Evolutionary conservation across 2,329 filamentous ascomycete species (phyloP), one percentile per base, ranked within the genome.

Genomic region (Talaromyces amestolkiae): DNA sequence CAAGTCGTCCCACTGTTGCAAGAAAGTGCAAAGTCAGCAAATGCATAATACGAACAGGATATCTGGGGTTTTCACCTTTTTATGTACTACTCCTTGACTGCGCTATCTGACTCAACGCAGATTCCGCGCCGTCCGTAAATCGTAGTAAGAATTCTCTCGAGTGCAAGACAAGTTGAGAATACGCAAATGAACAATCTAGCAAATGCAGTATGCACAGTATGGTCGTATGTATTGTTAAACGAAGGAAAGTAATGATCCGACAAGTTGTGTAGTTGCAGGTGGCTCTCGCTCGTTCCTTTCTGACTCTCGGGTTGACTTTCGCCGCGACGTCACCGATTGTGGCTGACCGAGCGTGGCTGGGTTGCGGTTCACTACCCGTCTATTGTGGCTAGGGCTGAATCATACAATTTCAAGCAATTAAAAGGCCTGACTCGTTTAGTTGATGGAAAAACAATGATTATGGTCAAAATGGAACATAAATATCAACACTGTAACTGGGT

Each of bases 401-500:
- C 45, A 17, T 49, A 8, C 13, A 24, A 15, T 49, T 15, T 49
- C 0, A 24, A 15, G 11, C 11, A 37, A 37, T 45, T 3, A 19
- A 45, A 27, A 27, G 27, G 6, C 27, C 27, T 53, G 8, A 35
- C 51, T 35, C 31, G 31, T 27, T 49, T 27, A 31, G 10, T 13
- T 47, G 10, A 47, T 47, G 11, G 10, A 45, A 22, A 22, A 13
- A 47, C 43, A 45, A 45, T 47, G 31, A 33, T 33, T 33, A 3
- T 33, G 24, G 15, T n/a, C 11, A 35, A 31, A 54, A 37, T 37
- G 17, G 17, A 19, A 33, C 10, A 58, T 56, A 22, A 51, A 51
- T 27, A 49, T 47, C 15, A 58, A 58, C 53, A 63, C 31, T 62
- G 33, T 19, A 37, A 63, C 22, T 58, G 61, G 61, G 65, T 66